A percentile compares a stretch with the other conserved stretches of the same genome.
phyloP scores from a whole-genome alignment of 176 grass and related monocot species.

The Aegilops umbellulata region DNA sequence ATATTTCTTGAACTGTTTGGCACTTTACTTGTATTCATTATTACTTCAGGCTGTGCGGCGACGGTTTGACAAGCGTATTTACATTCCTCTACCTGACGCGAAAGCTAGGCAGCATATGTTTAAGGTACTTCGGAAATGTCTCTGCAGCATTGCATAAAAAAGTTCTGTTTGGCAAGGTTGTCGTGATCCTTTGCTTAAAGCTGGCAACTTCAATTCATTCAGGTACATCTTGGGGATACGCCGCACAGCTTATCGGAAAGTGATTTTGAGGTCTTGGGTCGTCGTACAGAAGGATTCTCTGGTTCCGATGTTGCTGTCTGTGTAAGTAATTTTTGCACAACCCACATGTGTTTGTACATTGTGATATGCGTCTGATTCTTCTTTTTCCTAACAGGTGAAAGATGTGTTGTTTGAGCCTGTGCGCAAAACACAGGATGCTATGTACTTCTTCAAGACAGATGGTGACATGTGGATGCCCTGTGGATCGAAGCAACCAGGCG shows the following conservation, averaged over 20 bases:
- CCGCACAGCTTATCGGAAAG: constrained; percentile 81
- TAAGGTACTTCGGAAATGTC: constrained; percentile 58
- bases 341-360: neutral
- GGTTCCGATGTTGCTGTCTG: constrained; percentile 96
- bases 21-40: constrained; percentile 26
- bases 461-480: constrained; percentile 91
- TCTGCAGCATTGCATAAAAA: neutral
- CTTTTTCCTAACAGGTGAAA: constrained; percentile 63
- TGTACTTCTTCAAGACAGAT: constrained; percentile 66
- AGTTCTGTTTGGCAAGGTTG: neutral
- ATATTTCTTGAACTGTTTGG: constrained; percentile 7
- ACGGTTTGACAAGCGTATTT: constrained; percentile 96
- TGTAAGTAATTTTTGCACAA: constrained; percentile 46
- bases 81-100: constrained; percentile 92
- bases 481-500: constrained; percentile 71
- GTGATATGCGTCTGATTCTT: neutral
- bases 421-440: constrained; percentile 94
- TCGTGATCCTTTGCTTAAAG: constrained; percentile 30
- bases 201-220: constrained; percentile 19
- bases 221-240: constrained; percentile 98
- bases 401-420: constrained; percentile 96
- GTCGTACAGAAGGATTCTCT: constrained; percentile 83
- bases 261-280: constrained; percentile 82
- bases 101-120: constrained; percentile 99
- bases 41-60: constrained; percentile 78